Percentiles rank a stretch among this genome's conserved stretches.
These are phyloP conservation scores for Cenchrus americanus DNA, from an alignment of 176 grass and related monocot genomes.

Conservation along the genomic window DNA sequence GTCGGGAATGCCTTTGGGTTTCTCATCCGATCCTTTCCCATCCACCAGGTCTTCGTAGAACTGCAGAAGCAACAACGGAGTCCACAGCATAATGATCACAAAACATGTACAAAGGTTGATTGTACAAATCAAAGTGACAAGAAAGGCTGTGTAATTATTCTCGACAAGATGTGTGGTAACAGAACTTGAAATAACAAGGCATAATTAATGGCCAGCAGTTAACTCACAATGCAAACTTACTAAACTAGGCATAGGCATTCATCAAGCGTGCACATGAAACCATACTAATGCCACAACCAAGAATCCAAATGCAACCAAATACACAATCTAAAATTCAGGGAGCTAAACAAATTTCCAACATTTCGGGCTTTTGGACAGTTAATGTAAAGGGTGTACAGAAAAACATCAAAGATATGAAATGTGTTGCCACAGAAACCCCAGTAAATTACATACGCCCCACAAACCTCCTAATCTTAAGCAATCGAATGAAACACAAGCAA, in stretches of 20 bases:
- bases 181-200: background rate
- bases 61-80: conserved; percentile 52
- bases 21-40: conserved; percentile 46
- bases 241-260: background rate
- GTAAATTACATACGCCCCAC: background rate
- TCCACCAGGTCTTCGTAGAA: conserved; percentile 82
- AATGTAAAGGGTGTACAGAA: background rate
- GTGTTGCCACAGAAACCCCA: background rate
- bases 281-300: background rate
- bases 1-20: conserved; percentile 39
- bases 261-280: background rate
- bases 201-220: background rate
- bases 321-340: conserved; percentile 3
- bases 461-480: background rate
- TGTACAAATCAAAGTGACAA: background rate
- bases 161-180: background rate
- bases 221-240: background rate
- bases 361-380: background rate
- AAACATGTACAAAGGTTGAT: background rate
- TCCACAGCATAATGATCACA: background rate
- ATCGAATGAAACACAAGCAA: background rate
- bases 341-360: background rate
- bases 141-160: background rate
- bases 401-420: background rate
- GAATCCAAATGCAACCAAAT: background rate